A percentile compares a stretch with the other conserved stretches of the same genome.
Conservation (phyloP, 2,329 filamentous ascomycete genomes). For the Epichloe sylvatica region DNA sequence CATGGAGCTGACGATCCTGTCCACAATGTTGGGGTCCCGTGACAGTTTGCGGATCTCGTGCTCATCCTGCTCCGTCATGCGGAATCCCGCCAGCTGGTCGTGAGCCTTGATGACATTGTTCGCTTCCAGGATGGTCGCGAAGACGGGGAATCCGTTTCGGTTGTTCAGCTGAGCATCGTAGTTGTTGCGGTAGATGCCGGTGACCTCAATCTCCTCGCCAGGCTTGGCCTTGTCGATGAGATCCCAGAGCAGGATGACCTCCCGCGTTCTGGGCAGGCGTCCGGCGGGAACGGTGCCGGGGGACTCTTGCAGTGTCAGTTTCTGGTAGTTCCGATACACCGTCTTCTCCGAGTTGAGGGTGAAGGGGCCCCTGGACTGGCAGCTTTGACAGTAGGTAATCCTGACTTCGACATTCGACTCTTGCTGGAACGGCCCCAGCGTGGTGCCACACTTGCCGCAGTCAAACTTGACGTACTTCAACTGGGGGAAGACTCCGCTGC, state of each 20-base stretch:
- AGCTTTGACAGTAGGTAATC: slow-evolving; percentile 91
- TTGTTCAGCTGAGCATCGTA: slow-evolving; percentile 97
- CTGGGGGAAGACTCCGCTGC: slow-evolving; percentile 96
- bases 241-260: slow-evolving; percentile 93
- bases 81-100: slow-evolving; percentile 92
- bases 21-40: slow-evolving; percentile 78
- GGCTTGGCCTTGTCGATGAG: slow-evolving; percentile 94
- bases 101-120: slow-evolving; percentile 96
- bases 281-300: slow-evolving; percentile 93
- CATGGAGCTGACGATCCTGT: slow-evolving; percentile 85
- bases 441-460: slow-evolving; percentile 83
- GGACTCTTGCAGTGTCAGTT: slow-evolving; percentile 90
- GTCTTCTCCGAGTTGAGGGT: slow-evolving; percentile 95
- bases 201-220: slow-evolving; percentile 94
- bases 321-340: slow-evolving; percentile 97
- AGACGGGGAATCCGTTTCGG: slow-evolving; percentile 96
- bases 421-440: slow-evolving; percentile 90
- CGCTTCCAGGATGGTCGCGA: slow-evolving; percentile 92
- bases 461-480: slow-evolving; percentile 98
- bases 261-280: slow-evolving; percentile 79
- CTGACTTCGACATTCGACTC: slow-evolving; percentile 95
- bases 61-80: slow-evolving; percentile 89
- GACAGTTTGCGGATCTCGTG: slow-evolving; percentile 77
- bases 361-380: slow-evolving; percentile 88
- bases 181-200: slow-evolving; percentile 94